A percentile compares a stretch with the other conserved stretches of the same genome.
These are phyloP conservation scores for Aphanomyces cochlioides DNA, from an alignment of 352 stramenopile species.

Conservation along the genomic window DNA sequence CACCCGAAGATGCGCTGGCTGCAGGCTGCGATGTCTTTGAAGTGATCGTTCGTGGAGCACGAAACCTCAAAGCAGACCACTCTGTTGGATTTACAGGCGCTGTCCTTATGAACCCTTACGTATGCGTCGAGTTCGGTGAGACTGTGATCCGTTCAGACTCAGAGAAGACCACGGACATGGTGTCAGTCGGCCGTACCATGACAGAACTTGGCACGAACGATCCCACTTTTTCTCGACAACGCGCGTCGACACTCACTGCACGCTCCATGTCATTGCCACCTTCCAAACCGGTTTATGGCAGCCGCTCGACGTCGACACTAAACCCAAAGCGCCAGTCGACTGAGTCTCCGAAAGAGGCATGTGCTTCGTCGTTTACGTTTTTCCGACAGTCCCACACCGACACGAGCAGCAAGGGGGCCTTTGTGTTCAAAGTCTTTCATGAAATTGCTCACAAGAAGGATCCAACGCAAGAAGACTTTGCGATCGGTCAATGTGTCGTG, in stretches of 20 bases:
- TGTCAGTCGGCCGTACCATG: slow-evolving; percentile 5
- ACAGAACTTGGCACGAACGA: slow-evolving; percentile 12
- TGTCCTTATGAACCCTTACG: slow-evolving; percentile 13
- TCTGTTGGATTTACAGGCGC: not conserved
- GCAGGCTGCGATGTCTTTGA: slow-evolving; percentile 23
- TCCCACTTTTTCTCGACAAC: slow-evolving; percentile 12
- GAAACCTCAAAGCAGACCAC: slow-evolving; percentile 17
- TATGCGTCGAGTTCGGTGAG: slow-evolving; percentile 22
- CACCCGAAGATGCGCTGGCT: slow-evolving; percentile 3
- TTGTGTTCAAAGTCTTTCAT: slow-evolving; percentile 22
- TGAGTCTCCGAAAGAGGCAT: not conserved
- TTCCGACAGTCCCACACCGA: slow-evolving; percentile 4
- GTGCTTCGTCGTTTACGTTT: slow-evolving; percentile 20
- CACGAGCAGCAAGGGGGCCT: slow-evolving; percentile 9
- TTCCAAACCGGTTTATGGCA: slow-evolving; percentile 38
- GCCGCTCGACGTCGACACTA: slow-evolving; percentile 17
- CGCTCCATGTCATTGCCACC: slow-evolving; percentile 53
- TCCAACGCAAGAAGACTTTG: not conserved
- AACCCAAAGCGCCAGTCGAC: not conserved
- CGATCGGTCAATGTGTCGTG: slow-evolving; percentile 19
- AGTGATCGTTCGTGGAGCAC: not conserved
- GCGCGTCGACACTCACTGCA: slow-evolving; percentile 1
- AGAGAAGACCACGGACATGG: not conserved
- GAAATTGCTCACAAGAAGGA: slow-evolving; percentile 17
- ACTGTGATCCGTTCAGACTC: not conserved